Evolutionary conservation across 768 basidiomycete species (phyloP).

Genomic region (Mrakia frigida): DNA sequence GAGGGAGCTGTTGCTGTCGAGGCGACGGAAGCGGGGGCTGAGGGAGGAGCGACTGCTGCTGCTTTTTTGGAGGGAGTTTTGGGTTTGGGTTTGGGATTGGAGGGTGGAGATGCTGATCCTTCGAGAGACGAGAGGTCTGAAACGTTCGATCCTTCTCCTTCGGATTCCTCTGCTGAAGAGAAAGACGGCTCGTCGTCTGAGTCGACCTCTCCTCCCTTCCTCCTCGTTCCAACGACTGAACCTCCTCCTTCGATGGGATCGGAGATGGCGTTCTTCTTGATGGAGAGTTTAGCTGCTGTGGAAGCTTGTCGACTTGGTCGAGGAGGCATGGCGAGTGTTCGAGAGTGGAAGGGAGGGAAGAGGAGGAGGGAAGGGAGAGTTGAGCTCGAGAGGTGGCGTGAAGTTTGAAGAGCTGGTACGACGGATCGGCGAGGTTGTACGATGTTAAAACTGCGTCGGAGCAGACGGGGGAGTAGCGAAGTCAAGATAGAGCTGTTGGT

Average conservation of each 20-base stretch:
- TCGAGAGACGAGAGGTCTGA: neutral
- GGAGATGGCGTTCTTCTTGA: neutral
- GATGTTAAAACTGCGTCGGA: neutral
- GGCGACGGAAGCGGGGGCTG: neutral
- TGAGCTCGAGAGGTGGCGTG: neutral
- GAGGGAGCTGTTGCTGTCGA: neutral
- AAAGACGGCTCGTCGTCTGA: neutral
- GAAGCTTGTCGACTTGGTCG: conserved; percentile 6
- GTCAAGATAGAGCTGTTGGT: neutral
- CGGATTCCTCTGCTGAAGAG: neutral
- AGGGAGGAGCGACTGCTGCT: neutral
- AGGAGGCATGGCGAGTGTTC: conserved; percentile 6
- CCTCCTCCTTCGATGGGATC: neutral
- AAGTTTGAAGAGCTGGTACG: neutral
- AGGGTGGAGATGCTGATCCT: neutral
- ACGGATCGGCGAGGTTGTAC: neutral
- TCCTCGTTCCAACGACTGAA: neutral
- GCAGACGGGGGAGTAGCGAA: neutral
- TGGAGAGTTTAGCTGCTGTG: neutral
- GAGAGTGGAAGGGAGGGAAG: neutral
- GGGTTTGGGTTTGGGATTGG: neutral
- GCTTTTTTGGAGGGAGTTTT: neutral
- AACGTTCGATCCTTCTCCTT: neutral
- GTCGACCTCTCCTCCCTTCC: neutral
- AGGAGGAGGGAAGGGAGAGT: neutral